Conservation (phyloP, 257 asterid genomes). For the Salvia miltiorrhiza region DNA sequence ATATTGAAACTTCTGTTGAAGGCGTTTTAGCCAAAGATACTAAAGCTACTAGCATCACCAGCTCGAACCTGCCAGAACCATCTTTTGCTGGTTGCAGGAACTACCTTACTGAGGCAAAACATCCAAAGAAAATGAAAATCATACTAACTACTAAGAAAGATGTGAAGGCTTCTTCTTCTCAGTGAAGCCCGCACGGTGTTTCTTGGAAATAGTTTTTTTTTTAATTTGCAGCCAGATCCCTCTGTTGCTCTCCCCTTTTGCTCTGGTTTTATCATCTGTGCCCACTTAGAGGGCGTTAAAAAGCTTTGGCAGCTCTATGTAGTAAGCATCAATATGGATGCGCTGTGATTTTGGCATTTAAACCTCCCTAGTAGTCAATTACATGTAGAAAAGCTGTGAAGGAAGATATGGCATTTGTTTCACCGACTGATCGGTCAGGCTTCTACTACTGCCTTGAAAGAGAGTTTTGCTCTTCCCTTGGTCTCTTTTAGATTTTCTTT, state of each 20-base stretch:
- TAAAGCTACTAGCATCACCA: constrained; percentile 7
- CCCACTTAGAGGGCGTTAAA: background rate
- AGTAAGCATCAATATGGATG: background rate
- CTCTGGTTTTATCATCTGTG: background rate
- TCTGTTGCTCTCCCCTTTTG: background rate
- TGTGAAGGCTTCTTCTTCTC: constrained; percentile 21
- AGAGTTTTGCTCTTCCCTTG: background rate
- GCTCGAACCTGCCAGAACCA: constrained; percentile 25
- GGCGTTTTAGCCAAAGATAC: constrained; percentile 18
- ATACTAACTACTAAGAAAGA: constrained; percentile 8
- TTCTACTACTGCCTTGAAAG: constrained; percentile 6
- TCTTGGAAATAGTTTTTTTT: background rate
- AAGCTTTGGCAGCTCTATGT: background rate
- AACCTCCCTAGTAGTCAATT: background rate
- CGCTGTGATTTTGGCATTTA: constrained; percentile 12
- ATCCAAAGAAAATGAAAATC: constrained; percentile 8
- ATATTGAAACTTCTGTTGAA: constrained; percentile 15
- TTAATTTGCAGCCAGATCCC: background rate
- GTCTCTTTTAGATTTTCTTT: background rate
- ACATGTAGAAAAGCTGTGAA: background rate
- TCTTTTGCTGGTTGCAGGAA: constrained; percentile 14
- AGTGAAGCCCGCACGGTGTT: constrained; percentile 9
- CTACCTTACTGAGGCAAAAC: constrained; percentile 11
- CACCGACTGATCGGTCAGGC: background rate
- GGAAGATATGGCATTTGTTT: background rate